Evolutionary conservation across 306 rosid species (phyloP), one percentile per base, ranked within the genome.

Genomic region (Medicago ruthenica): DNA sequence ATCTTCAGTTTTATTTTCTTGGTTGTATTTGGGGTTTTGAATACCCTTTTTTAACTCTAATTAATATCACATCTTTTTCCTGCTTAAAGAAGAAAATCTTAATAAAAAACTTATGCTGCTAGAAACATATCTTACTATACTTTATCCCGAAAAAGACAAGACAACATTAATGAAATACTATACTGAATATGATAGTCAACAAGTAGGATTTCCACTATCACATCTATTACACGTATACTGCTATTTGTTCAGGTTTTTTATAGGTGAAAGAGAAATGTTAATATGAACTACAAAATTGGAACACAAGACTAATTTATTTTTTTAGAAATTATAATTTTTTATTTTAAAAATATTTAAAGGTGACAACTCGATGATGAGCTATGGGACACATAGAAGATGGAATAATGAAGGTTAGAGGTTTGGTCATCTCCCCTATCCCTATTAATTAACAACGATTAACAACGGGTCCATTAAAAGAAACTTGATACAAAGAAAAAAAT

Each of bases 161-260:
- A 34, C 24, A 34, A 51, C 45, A 75, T 61, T 47, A 53, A 50
- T 61, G 63, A 55, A 51, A 66, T 70, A 70, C 68, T 78, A 74
- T 71, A 17, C 17, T 16, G 45, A 75, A 50, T 59, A 47, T 59
- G 82, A 80, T 75, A 70, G 81, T 84, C 89, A 65, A 64, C 80
- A 64, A 76, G 50, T 73, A 72, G 67, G 86, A 81, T 76, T 77
- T 86, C 84, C 86, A 82, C 75, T 80, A 85, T 87, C 90, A 86
- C 59, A 66, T 86, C 86, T 20, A 41, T 63, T 50, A 3, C 31
- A 0, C 1, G 31, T 27, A 27, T 3, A 27, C 31, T 27, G 31
- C 31, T 27, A 27, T 27, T 27, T 27, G 31, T 27, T 50, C 20
- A n/a, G 21, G n/a, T n/a, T n/a, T 50, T 50, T 16, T n/a, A 50